A percentile compares a stretch with the other conserved stretches of the same genome.
These are phyloP conservation scores for Nakazawaea wyomingensis DNA, from an alignment of 805 yeast genomes.

Conservation along the genomic window DNA sequence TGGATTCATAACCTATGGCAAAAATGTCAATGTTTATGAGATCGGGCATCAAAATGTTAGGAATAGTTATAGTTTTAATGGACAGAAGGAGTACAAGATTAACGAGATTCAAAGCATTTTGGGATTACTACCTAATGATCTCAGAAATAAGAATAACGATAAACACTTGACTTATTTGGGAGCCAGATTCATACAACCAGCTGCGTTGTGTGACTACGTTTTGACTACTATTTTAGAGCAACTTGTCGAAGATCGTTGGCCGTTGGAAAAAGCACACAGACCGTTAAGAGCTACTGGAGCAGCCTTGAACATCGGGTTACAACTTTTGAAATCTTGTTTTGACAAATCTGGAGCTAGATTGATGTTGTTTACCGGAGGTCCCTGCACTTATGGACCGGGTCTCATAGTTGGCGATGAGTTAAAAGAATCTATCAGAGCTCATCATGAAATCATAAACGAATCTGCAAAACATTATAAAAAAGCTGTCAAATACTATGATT, in stretches of 20 bases:
- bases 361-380: constrained; percentile 54
- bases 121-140: constrained; percentile 36
- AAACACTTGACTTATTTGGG: constrained; percentile 22
- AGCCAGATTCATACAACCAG: constrained; percentile 41
- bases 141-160: constrained; percentile 17
- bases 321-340: constrained; percentile 31
- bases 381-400: constrained; percentile 65
- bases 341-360: constrained; percentile 51
- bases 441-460: constrained; percentile 51
- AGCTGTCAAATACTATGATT: constrained; percentile 43
- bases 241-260: constrained; percentile 45
- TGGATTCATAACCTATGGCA: constrained; percentile 56
- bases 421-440: constrained; percentile 63
- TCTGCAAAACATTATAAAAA: constrained; percentile 35
- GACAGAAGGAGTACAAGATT: constrained; percentile 43
- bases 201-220: constrained; percentile 45
- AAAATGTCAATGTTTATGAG: constrained; percentile 55
- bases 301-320: constrained; percentile 46
- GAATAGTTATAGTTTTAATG: constrained; percentile 46
- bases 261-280: constrained; percentile 39
- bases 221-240: constrained; percentile 44
- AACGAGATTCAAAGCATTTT: constrained; percentile 42
- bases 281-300: constrained; percentile 53
- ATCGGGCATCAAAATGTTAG: constrained; percentile 31
- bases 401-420: constrained; percentile 47